Percentiles rank a stretch among this genome's conserved stretches.
Evolutionary conservation across 2,329 filamentous ascomycete genomes (phyloP).

Genomic region (Dactylella cylindrospora): DNA sequence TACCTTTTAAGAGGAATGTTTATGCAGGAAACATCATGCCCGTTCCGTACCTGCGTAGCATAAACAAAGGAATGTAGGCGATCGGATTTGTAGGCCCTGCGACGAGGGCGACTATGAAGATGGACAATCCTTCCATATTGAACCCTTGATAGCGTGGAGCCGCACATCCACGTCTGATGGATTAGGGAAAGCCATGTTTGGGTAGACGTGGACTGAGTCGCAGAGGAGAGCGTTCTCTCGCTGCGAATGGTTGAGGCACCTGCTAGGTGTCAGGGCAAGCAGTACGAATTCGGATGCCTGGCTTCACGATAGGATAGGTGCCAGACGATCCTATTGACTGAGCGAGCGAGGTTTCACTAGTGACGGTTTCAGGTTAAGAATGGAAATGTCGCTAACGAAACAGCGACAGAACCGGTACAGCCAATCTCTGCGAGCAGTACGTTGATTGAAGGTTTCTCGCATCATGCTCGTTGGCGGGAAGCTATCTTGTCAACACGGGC

Average conservation of each 20-base stretch:
- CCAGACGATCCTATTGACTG: too few relatives aligned
- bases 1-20: constrained; percentile 37
- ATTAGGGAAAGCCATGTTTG: constrained; percentile 37
- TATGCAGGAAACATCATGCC: constrained; percentile 9
- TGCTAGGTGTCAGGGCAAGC: constrained; percentile 36
- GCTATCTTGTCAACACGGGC: constrained; percentile 26
- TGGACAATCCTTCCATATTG: constrained; percentile 11
- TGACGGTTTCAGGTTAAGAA: constrained; percentile 41
- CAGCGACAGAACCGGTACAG: constrained; percentile 27
- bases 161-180: constrained; percentile 33
- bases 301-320: constrained; percentile 30
- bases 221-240: constrained; percentile 30
- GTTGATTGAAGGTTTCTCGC: constrained; percentile 44
- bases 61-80: too few relatives aligned
- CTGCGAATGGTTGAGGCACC: constrained; percentile 35
- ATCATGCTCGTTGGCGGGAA: constrained; percentile 43
- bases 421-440: constrained; percentile 43
- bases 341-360: constrained; percentile 41
- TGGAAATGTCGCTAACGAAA: constrained; percentile 35
- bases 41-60: too few relatives aligned
- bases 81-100: too few relatives aligned
- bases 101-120: constrained; percentile 10
- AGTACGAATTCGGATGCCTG: constrained; percentile 28
- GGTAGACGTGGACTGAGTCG: constrained; percentile 36
- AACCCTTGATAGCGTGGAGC: constrained; percentile 20